phyloP scores from a whole-genome alignment of 2,329 filamentous ascomycete genomes.

The Diplodia mutila region DNA sequence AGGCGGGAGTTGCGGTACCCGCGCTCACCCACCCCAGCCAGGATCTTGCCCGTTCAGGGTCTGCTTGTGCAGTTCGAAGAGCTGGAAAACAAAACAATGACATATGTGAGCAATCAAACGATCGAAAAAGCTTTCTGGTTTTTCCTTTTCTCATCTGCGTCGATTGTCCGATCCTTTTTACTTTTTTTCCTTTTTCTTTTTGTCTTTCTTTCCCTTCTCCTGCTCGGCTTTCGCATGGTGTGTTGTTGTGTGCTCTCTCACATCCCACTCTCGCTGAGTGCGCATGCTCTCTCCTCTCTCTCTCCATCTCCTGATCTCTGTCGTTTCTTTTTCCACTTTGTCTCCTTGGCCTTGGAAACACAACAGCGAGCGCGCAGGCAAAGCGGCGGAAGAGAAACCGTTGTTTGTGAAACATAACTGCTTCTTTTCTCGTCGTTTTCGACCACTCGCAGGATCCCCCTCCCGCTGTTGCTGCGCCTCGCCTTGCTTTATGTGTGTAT shows the following conservation, averaged over 20 bases:
- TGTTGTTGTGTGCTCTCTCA: too few relatives aligned
- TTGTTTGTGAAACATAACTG: neutral
- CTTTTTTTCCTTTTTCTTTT: neutral
- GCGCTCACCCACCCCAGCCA: neutral
- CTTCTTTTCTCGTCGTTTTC: too few relatives aligned
- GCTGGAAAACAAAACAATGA: neutral
- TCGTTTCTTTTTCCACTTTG: neutral
- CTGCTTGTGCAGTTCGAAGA: neutral
- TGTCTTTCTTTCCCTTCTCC: neutral
- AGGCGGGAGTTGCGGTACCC: neutral
- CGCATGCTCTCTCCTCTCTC: neutral
- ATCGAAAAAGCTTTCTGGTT: neutral
- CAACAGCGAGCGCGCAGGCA: neutral
- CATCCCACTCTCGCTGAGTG: neutral
- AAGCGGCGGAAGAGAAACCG: neutral
- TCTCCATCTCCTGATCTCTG: neutral
- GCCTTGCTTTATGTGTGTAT: neutral
- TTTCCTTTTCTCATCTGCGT: neutral
- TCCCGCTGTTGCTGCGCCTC: neutral
- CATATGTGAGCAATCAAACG: neutral
- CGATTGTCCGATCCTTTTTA: neutral
- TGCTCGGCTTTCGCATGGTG: neutral
- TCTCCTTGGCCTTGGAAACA: neutral
- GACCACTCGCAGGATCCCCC: too few relatives aligned
- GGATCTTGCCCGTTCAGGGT: neutral